A percentile compares a stretch with the other conserved stretches of the same genome.
Conservation (phyloP, 495 filamentous ascomycete species). For the Penicillium herquei region DNA sequence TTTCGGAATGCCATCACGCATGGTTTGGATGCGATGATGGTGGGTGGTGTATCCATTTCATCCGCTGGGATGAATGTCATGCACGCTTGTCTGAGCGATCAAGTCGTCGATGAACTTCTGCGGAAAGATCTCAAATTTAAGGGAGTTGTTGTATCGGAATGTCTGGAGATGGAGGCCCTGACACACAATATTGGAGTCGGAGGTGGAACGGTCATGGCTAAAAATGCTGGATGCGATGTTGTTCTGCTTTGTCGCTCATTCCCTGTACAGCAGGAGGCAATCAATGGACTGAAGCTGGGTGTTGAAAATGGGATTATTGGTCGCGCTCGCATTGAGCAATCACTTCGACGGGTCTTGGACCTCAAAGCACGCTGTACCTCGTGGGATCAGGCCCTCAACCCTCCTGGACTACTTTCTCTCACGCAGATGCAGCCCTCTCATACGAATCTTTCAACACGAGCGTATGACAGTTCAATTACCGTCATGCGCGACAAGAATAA, state of each 20-base stretch:
- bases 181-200: constrained; percentile 90
- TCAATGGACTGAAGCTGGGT: constrained; percentile 78
- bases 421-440: constrained; percentile 79
- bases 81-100: constrained; percentile 88
- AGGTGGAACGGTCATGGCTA: constrained; percentile 89
- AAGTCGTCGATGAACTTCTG: constrained; percentile 82
- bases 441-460: constrained; percentile 71
- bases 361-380: constrained; percentile 77
- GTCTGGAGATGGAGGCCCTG: constrained; percentile 91
- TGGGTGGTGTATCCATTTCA: constrained; percentile 83
- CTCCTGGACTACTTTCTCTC: constrained; percentile 66
- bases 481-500: constrained; percentile 80
- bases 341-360: constrained; percentile 66
- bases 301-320: constrained; percentile 83
- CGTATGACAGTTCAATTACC: constrained; percentile 83
- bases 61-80: constrained; percentile 86
- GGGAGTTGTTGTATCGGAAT: constrained; percentile 90
- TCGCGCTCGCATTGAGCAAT: constrained; percentile 69
- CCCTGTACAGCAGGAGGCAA: constrained; percentile 80
- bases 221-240: constrained; percentile 87
- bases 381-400: constrained; percentile 81
- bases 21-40: constrained; percentile 88
- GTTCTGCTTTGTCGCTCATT: constrained; percentile 83
- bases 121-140: constrained; percentile 80
- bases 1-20: constrained; percentile 82